These are phyloP conservation scores for Saturnispora silvae DNA, from an alignment of 805 yeast species.

Conservation along the genomic window DNA sequence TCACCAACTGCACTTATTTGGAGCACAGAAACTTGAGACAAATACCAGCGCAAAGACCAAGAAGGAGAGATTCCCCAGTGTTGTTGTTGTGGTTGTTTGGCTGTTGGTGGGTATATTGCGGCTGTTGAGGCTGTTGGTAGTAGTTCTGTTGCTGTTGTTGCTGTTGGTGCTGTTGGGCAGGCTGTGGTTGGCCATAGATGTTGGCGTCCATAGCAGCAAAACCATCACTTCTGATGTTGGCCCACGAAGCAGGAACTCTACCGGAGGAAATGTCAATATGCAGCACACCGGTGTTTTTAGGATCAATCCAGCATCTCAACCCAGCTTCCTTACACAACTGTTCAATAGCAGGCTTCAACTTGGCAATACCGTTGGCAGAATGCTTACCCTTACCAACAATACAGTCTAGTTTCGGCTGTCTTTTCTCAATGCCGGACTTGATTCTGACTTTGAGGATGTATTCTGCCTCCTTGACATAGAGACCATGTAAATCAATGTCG, in stretches of 20 bases:
- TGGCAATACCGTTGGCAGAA: slow-evolving; percentile 72
- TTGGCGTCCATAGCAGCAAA: slow-evolving; percentile 25
- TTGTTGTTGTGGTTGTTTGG: slow-evolving; percentile 20
- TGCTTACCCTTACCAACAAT: slow-evolving; percentile 93
- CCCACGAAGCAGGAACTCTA: slow-evolving; percentile 31
- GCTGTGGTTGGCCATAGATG: slow-evolving; percentile 13
- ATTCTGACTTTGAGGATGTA: slow-evolving; percentile 66
- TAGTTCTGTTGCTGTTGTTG: slow-evolving; percentile 19
- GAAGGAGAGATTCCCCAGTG: not conserved
- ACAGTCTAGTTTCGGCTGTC: slow-evolving; percentile 58
- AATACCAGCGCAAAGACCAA: slow-evolving; percentile 2
- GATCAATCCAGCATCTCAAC: slow-evolving; percentile 51
- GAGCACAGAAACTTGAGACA: slow-evolving; percentile 4
- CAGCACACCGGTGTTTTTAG: slow-evolving; percentile 71
- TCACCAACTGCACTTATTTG: no score
- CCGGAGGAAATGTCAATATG: slow-evolving; percentile 52
- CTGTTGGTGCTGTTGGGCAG: slow-evolving; percentile 14
- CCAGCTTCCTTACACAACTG: slow-evolving; percentile 58
- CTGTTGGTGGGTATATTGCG: slow-evolving; percentile 20
- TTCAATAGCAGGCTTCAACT: slow-evolving; percentile 83
- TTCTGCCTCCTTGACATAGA: slow-evolving; percentile 81
- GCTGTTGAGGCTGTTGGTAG: slow-evolving; percentile 25
- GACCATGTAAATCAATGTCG: slow-evolving; percentile 90
- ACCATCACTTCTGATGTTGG: slow-evolving; percentile 22
- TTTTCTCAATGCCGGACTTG: slow-evolving; percentile 45